Percentiles rank a stretch among this genome's conserved stretches.
phyloP scores from a whole-genome alignment of 2,329 filamentous ascomycete genomes.

The Penicillium concentricum region DNA sequence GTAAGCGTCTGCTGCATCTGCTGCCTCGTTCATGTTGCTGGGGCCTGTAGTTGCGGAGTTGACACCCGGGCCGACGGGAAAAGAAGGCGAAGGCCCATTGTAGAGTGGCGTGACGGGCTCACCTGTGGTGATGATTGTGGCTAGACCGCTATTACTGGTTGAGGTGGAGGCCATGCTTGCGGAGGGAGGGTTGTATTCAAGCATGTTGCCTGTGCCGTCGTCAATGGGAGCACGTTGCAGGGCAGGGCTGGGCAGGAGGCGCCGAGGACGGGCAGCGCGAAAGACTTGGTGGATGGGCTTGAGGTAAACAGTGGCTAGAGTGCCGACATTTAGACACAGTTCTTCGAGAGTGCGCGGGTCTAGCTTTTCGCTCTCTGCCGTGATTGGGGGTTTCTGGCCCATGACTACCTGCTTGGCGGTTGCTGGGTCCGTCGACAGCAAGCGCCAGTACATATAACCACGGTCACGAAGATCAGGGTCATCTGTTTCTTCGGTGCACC shows the following conservation, averaged over 20 bases:
- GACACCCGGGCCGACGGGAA: slow-evolving; percentile 63
- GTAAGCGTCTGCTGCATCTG: slow-evolving; percentile 84
- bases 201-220: slow-evolving; percentile 26
- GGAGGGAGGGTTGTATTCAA: slow-evolving; percentile 39
- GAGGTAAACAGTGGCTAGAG: slow-evolving; percentile 92
- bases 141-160: slow-evolving; percentile 27
- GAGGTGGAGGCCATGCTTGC: slow-evolving; percentile 29
- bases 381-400: slow-evolving; percentile 96
- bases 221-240: slow-evolving; percentile 68
- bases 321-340: slow-evolving; percentile 95
- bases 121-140: slow-evolving; percentile 33
- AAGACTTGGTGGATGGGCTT: slow-evolving; percentile 98
- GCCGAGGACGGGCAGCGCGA: slow-evolving; percentile 77
- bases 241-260: slow-evolving; percentile 78
- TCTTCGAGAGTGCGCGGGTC: slow-evolving; percentile 91
- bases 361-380: slow-evolving; percentile 90
- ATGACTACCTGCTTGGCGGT: slow-evolving; percentile 87
- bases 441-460: slow-evolving; percentile 99
- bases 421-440: slow-evolving; percentile 87
- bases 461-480: slow-evolving; percentile 94
- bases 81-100: slow-evolving; percentile 24
- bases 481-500: slow-evolving; percentile 99
- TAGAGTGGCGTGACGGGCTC: slow-evolving; percentile 30
- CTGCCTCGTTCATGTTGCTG: slow-evolving; percentile 65
- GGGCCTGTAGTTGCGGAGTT: slow-evolving; percentile 69